Evolutionary conservation across 441 rosid species (phyloP).

Genomic region (Euphorbia schlechtendalii): DNA sequence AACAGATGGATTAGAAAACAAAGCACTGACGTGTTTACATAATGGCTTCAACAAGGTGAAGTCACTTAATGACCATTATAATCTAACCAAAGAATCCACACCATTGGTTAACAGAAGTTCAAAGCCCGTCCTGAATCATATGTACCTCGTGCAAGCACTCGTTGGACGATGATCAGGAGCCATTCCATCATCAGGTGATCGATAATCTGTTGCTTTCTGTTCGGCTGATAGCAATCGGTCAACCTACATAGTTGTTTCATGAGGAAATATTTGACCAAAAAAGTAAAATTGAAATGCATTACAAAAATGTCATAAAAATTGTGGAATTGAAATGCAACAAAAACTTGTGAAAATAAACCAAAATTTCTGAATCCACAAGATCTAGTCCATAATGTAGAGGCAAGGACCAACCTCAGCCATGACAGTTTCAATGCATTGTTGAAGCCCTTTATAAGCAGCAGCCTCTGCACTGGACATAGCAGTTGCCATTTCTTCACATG

Average conservation of each 20-base stretch:
- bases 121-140: conserved; percentile 12
- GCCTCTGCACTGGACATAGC: conserved; percentile 96
- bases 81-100: neutral
- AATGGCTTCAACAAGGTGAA: neutral
- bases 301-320: neutral
- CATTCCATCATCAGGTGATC: conserved; percentile 68
- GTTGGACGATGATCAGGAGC: conserved; percentile 76
- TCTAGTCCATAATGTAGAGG: conserved; percentile 16
- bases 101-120: conserved; percentile 11
- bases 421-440: conserved; percentile 97
- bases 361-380: conserved; percentile 15
- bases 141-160: conserved; percentile 88
- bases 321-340: conserved; percentile 11
- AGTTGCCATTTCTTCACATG: conserved; percentile 98
- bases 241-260: conserved; percentile 42
- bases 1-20: neutral
- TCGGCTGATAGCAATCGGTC: conserved; percentile 90
- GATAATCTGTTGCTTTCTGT: conserved; percentile 90
- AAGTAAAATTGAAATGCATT: neutral
- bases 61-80: neutral
- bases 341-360: neutral
- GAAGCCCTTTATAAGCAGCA: conserved; percentile 99
- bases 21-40: neutral
- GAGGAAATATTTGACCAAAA: conserved; percentile 6
- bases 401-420: conserved; percentile 85